Percentiles rank a stretch among this genome's conserved stretches.
Evolutionary conservation across 805 yeast species (phyloP).

Genomic region (Millerozyma miso): DNA sequence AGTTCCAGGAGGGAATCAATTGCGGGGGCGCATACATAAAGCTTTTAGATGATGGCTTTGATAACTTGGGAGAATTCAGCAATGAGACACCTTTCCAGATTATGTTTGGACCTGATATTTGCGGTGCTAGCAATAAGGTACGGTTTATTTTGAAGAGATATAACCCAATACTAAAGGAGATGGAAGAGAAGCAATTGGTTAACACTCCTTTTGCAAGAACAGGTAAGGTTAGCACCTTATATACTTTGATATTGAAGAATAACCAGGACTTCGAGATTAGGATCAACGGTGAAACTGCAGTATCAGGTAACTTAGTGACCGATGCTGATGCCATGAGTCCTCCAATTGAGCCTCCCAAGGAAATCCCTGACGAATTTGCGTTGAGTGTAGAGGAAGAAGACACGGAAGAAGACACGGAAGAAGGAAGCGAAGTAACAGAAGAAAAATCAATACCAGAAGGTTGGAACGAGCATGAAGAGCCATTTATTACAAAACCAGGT

Average conservation of each 20-base stretch:
- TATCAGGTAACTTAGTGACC: slow-evolving; percentile 63
- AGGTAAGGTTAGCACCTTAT: slow-evolving; percentile 57
- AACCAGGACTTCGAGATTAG: slow-evolving; percentile 74
- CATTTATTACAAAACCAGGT: slow-evolving; percentile 61
- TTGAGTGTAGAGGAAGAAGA: slow-evolving; percentile 66
- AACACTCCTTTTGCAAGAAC: slow-evolving; percentile 64
- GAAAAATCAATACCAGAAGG: slow-evolving; percentile 63
- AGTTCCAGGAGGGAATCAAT: slow-evolving; percentile 68
- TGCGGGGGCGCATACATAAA: slow-evolving; percentile 93
- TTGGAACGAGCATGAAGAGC: slow-evolving; percentile 69
- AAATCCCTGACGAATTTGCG: slow-evolving; percentile 49
- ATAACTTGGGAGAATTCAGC: slow-evolving; percentile 46
- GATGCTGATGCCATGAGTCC: slow-evolving; percentile 55
- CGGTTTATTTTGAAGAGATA: slow-evolving; percentile 68
- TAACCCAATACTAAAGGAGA: slow-evolving; percentile 49
- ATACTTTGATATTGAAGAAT: slow-evolving; percentile 69
- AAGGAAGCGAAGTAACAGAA: slow-evolving; percentile 58
- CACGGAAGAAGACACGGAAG: slow-evolving; percentile 81
- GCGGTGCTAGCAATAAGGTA: slow-evolving; percentile 76
- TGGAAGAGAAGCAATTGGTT: slow-evolving; percentile 65
- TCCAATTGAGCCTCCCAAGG: slow-evolving; percentile 60
- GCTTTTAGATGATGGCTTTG: slow-evolving; percentile 45
- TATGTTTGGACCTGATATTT: slow-evolving; percentile 93
- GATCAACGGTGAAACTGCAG: slow-evolving; percentile 70
- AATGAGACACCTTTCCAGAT: slow-evolving; percentile 72